phyloP scores from a whole-genome alignment of 2,329 filamentous ascomycete genomes.

The Colletotrichum trifolii region DNA sequence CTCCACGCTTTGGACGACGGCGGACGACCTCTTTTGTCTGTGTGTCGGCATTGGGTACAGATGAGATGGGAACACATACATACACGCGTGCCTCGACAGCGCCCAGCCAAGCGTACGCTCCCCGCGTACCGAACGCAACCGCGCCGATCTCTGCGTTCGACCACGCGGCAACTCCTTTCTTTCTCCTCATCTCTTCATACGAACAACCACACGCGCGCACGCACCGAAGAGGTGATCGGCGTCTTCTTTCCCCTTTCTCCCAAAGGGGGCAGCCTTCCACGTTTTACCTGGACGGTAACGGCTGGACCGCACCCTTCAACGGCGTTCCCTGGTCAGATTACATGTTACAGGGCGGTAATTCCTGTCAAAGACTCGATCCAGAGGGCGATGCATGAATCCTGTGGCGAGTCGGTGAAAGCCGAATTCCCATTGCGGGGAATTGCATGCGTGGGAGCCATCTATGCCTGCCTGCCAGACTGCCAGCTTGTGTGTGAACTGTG shows the following conservation, averaged over 20 bases:
- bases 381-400: not conserved
- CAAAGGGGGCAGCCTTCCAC: too few relatives aligned
- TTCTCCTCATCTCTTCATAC: conserved; percentile 15
- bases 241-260: conserved; percentile 22
- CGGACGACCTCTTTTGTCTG: conserved; percentile 3
- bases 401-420: conserved; percentile 33
- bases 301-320: not conserved
- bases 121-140: conserved; percentile 27
- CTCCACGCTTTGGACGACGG: not conserved
- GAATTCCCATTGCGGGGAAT: conserved; percentile 17
- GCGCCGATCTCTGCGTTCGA: conserved; percentile 25
- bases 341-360: not conserved
- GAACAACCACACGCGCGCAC: not conserved
- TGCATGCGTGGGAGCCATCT: not conserved
- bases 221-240: conserved; percentile 18
- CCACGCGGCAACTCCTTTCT: conserved; percentile 22
- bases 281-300: not conserved
- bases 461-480: too few relatives aligned
- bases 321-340: not conserved
- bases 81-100: not conserved
- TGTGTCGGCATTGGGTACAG: conserved; percentile 1
- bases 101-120: conserved; percentile 12
- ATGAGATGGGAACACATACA: not conserved
- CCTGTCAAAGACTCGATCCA: not conserved
- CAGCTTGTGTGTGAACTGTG: not conserved